Evolutionary conservation across 176 grass and related monocot genomes (phyloP).

Genomic region (Rhipidocladum racemiflorum): DNA sequence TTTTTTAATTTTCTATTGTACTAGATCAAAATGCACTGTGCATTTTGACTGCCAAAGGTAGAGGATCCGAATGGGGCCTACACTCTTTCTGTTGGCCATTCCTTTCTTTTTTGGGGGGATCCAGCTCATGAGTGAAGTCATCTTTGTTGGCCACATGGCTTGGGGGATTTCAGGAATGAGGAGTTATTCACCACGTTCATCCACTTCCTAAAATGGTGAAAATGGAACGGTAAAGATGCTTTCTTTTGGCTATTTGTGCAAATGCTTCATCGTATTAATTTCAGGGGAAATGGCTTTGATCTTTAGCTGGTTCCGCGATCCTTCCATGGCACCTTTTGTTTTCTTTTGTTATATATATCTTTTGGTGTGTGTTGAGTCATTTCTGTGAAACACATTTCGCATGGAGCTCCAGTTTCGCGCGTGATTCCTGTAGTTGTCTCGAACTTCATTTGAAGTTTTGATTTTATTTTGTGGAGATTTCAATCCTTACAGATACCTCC

Average conservation of each 20-base stretch:
- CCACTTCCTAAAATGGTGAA: not conserved
- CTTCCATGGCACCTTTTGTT: not conserved
- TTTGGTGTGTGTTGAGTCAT: not conserved
- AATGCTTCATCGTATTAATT: not conserved
- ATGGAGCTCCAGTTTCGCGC: not conserved
- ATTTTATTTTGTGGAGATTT: not conserved
- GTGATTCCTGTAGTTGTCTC: not conserved
- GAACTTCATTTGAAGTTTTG: not conserved
- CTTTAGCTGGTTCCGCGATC: not conserved
- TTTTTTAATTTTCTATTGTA: too few relatives aligned
- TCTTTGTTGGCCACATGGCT: not conserved
- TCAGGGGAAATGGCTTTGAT: not conserved
- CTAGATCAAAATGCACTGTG: too few relatives aligned
- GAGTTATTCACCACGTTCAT: slow-evolving; percentile 13
- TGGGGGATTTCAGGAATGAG: not conserved
- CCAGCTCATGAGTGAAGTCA: not conserved
- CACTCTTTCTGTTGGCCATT: not conserved
- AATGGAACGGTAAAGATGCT: not conserved
- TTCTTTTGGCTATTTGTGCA: not conserved
- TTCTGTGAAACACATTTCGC: not conserved
- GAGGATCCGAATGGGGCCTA: too few relatives aligned
- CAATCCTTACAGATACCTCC: not conserved
- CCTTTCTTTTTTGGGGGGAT: not conserved
- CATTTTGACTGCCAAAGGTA: too few relatives aligned
- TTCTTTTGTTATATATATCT: not conserved